Evolutionary conservation across 75 land plant genomes (phyloP).

Genomic region (Pinus tabuliformis): DNA sequence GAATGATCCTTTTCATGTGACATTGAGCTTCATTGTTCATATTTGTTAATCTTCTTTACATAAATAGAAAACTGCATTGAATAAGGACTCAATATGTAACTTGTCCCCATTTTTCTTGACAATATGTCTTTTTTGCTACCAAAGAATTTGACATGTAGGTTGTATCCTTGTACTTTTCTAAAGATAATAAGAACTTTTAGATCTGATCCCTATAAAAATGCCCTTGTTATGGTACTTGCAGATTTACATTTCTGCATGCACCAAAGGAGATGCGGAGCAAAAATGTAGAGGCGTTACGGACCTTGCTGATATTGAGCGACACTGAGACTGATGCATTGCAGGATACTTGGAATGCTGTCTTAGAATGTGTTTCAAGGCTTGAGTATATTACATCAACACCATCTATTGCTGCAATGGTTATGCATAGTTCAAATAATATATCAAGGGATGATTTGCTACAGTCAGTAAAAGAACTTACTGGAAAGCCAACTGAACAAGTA

Average conservation of each 20-base stretch:
- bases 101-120: too few species aligned
- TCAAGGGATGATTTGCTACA: conserved; percentile 84
- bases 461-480: conserved; percentile 77
- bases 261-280: conserved; percentile 93
- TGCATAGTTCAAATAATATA: conserved; percentile 86
- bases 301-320: conserved; percentile 69
- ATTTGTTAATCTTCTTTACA: background rate
- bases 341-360: conserved; percentile 94
- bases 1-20: background rate
- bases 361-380: conserved; percentile 95
- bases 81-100: too few species aligned
- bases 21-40: background rate
- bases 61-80: background rate
- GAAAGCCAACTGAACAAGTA: conserved; percentile 93
- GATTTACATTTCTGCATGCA: conserved; percentile 91
- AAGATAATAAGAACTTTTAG: background rate
- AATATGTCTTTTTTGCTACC: too few species aligned
- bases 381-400: conserved; percentile 83
- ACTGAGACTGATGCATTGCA: conserved; percentile 70
- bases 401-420: conserved; percentile 67
- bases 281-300: conserved; percentile 90
- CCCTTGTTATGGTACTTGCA: conserved; percentile 17
- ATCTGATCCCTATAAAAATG: background rate
- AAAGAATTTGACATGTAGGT: background rate
- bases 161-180: background rate